Evolutionary conservation across 352 stramenopile species (phyloP).

Genomic region (Pythium phragmitis): DNA sequence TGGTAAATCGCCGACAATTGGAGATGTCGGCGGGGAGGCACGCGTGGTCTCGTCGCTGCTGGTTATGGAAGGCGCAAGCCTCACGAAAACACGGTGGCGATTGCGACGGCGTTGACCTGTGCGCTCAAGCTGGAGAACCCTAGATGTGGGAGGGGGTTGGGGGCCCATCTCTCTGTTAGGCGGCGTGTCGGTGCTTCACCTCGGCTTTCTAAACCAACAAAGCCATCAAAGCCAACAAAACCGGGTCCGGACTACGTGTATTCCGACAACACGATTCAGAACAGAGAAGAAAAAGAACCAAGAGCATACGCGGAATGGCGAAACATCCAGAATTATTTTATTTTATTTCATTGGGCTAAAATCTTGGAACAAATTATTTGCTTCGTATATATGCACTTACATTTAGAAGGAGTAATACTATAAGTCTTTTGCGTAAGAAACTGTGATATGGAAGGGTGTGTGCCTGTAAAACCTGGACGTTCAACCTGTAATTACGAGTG

Average conservation of each 20-base stretch:
- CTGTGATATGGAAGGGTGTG: background rate
- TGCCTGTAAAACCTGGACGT: conserved; percentile 6
- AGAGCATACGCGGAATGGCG: background rate
- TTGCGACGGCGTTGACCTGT: background rate
- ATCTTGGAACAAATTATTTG: background rate
- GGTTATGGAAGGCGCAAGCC: background rate
- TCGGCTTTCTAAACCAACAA: background rate
- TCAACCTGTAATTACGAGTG: conserved; percentile 19
- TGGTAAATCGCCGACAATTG: no score
- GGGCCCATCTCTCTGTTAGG: background rate
- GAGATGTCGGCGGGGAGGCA: no score
- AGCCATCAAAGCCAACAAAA: conserved; percentile 2
- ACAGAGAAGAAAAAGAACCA: background rate
- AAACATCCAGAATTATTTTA: background rate
- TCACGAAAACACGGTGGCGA: conserved; percentile 11
- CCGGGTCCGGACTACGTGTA: background rate
- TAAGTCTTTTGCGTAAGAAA: background rate
- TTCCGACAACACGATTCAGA: background rate
- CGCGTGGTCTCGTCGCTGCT: background rate
- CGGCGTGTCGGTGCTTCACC: conserved; percentile 9
- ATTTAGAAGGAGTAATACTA: background rate
- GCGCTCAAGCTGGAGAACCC: no score
- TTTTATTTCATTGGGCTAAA: background rate
- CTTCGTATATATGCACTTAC: background rate
- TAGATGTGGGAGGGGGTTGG: background rate